Conservation (phyloP, 1,284 basidiomycete species). For the Pisolithus thermaeus region DNA sequence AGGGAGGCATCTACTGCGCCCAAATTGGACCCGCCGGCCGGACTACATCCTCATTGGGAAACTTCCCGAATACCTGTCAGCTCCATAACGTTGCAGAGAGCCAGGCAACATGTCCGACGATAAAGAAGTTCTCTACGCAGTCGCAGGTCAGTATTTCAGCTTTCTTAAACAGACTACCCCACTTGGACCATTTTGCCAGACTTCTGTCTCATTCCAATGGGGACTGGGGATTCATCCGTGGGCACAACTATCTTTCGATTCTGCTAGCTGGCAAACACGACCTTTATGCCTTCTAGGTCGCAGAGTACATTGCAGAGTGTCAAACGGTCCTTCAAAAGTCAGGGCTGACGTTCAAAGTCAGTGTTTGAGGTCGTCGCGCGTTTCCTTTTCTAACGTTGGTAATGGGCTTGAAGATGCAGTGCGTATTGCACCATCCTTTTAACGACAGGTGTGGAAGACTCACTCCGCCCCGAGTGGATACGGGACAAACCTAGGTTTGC, state of each 20-base stretch:
- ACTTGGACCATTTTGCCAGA: constrained; percentile 37
- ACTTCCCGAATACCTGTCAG: neutral
- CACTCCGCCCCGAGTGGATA: constrained; percentile 56
- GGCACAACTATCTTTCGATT: neutral
- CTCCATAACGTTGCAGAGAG: constrained; percentile 3
- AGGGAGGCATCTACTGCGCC: neutral
- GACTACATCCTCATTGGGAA: constrained; percentile 1
- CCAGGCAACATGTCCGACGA: constrained; percentile 23
- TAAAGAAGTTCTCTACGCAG: constrained; percentile 49
- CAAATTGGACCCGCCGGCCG: constrained; percentile 1
- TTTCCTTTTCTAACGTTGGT: constrained; percentile 1
- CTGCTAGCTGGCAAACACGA: neutral
- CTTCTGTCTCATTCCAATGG: constrained; percentile 81
- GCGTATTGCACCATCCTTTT: constrained; percentile 27
- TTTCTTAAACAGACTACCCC: neutral
- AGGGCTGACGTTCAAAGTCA: constrained; percentile 75
- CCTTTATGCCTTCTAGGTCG: constrained; percentile 39
- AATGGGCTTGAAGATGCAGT: constrained; percentile 67
- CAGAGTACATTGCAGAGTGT: constrained; percentile 72
- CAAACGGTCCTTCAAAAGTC: constrained; percentile 76
- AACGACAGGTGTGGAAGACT: neutral
- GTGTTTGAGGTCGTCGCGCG: constrained; percentile 14
- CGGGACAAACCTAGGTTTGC: constrained; percentile 79
- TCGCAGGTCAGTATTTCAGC: constrained; percentile 42
- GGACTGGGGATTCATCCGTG: constrained; percentile 67